Conservation (phyloP, 2,329 filamentous ascomycete species). For the Teratosphaeria epicoccoides region DNA sequence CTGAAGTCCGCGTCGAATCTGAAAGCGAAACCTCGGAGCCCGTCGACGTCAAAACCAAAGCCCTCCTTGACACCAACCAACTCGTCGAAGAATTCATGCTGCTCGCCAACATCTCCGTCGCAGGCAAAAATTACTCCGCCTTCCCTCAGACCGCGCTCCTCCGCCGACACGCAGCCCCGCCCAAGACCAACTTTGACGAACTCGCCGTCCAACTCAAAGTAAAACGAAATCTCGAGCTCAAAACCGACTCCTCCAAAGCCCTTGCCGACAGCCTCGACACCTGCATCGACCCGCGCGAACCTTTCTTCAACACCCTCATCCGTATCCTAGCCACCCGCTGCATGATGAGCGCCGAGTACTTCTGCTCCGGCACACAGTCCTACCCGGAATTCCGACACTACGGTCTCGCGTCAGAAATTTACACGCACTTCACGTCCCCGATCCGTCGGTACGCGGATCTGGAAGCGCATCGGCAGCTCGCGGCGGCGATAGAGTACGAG, state of each 20-base stretch:
- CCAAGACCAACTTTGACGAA: conserved; percentile 94
- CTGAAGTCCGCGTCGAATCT: conserved; percentile 90
- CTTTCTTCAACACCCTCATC: conserved; percentile 97
- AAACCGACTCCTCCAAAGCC: conserved; percentile 79
- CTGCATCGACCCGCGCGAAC: conserved; percentile 68
- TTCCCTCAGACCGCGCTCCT: conserved; percentile 94
- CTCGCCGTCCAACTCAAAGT: conserved; percentile 81
- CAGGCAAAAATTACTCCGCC: conserved; percentile 75
- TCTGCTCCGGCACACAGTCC: conserved; percentile 84
- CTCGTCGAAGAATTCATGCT: conserved; percentile 99
- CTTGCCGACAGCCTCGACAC: conserved; percentile 82
- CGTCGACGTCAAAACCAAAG: conserved; percentile 91
- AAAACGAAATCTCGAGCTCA: conserved; percentile 70
- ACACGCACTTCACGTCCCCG: conserved; percentile 96
- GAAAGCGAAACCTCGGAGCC: conserved; percentile 95
- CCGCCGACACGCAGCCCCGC: conserved; percentile 81
- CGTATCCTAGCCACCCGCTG: conserved; percentile 95
- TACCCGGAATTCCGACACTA: conserved; percentile 96
- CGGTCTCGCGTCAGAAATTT: conserved; percentile 89
- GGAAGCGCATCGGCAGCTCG: conserved; percentile 84
- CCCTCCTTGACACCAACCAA: conserved; percentile 89
- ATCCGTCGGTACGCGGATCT: conserved; percentile 98
- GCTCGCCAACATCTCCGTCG: conserved; percentile 92
- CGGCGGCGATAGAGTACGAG: conserved; percentile 90
- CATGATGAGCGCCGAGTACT: conserved; percentile 99